Evolutionary conservation across 768 basidiomycete genomes (phyloP).

Genomic region (Galerina marginata): DNA sequence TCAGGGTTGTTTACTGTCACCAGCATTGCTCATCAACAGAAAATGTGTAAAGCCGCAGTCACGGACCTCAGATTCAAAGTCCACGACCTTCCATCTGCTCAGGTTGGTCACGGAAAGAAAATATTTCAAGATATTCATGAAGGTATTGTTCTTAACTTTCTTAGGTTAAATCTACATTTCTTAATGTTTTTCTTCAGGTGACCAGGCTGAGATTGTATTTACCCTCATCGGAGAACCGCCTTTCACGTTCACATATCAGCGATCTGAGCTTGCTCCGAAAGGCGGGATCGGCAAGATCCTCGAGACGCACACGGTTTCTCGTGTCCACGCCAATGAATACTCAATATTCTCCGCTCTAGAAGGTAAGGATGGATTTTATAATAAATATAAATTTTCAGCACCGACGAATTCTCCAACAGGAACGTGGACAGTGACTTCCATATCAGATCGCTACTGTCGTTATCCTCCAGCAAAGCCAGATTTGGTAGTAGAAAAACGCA

Average conservation of each 20-base stretch:
- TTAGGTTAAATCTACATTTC: background rate
- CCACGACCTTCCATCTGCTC: constrained; percentile 86
- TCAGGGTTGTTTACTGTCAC: constrained; percentile 85
- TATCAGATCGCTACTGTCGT: constrained; percentile 88
- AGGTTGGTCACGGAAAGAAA: constrained; percentile 84
- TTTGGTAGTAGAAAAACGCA: constrained; percentile 39
- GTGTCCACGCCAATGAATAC: constrained; percentile 75
- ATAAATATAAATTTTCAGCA: background rate
- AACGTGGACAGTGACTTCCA: constrained; percentile 92
- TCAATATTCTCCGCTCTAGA: constrained; percentile 92
- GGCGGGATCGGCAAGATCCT: constrained; percentile 80
- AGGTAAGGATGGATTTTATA: constrained; percentile 52
- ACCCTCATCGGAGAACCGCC: constrained; percentile 90
- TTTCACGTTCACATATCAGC: constrained; percentile 95
- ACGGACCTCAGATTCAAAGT: constrained; percentile 76
- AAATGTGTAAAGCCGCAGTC: constrained; percentile 86
- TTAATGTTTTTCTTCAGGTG: constrained; percentile 51
- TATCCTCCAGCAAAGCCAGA: constrained; percentile 80
- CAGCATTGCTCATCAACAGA: constrained; percentile 91
- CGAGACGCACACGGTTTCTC: constrained; percentile 90
- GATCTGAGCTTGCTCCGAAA: constrained; percentile 74
- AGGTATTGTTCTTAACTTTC: constrained; percentile 50
- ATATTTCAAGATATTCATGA: constrained; percentile 89
- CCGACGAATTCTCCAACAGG: constrained; percentile 45
- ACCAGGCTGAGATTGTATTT: constrained; percentile 94